phyloP scores from a whole-genome alignment of 2,329 filamentous ascomycete species.

The Trichoderma gracile region DNA sequence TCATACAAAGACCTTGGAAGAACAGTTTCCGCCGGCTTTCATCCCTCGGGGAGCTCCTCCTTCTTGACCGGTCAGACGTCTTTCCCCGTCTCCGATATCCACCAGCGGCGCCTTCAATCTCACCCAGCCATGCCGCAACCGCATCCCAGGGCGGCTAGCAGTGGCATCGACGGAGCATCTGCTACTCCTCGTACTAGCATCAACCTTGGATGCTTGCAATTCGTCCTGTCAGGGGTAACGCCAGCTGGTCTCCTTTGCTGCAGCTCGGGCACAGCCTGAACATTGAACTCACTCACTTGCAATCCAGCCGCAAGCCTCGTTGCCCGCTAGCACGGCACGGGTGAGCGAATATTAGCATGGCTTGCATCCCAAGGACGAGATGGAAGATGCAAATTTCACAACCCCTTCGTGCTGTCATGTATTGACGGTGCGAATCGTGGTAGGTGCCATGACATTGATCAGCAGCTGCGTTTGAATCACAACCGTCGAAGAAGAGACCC shows the following conservation, averaged over 20 bases:
- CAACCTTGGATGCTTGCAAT: not conserved
- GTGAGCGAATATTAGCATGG: conserved; percentile 13
- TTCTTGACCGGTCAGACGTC: not conserved
- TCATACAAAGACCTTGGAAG: no score
- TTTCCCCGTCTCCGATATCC: not conserved
- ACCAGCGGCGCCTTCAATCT: no score
- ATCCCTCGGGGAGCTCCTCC: no score
- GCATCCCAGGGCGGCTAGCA: no score
- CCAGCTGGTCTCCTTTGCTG: not conserved
- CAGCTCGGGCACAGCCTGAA: not conserved
- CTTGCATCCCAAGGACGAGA: not conserved
- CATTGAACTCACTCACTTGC: not conserved
- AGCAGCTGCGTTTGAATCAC: conserved; percentile 15
- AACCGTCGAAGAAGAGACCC: not conserved
- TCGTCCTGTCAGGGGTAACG: conserved; percentile 17
- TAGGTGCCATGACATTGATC: conserved; percentile 5
- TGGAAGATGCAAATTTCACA: not conserved
- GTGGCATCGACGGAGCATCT: not conserved
- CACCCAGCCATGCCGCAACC: no score
- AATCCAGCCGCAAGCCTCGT: conserved; percentile 15
- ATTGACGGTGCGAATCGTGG: not conserved
- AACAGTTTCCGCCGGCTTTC: no score
- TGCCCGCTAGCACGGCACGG: conserved; percentile 14
- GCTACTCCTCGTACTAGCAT: not conserved
- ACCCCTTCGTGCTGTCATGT: not conserved